Conservation (phyloP, 768 basidiomycete species). For the Mycena filopes region DNA sequence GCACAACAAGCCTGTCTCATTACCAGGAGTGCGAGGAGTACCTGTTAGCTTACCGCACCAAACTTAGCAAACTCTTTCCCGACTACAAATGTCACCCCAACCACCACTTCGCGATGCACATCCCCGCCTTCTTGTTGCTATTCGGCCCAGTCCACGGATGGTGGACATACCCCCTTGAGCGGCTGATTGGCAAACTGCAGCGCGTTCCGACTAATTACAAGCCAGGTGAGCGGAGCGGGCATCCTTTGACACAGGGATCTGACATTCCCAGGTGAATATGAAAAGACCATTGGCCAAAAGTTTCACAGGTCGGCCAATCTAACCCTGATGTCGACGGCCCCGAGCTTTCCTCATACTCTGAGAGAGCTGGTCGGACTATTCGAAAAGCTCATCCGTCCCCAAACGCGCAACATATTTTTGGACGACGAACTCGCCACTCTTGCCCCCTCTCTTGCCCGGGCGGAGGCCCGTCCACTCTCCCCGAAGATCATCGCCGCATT, state of each 20-base stretch:
- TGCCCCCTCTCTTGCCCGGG: neutral
- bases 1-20: conserved; percentile 26
- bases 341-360: neutral
- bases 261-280: neutral
- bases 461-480: neutral
- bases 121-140: conserved; percentile 35
- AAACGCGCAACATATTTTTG: neutral
- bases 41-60: conserved; percentile 29
- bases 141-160: conserved; percentile 48
- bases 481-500: neutral
- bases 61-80: conserved; percentile 34
- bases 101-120: conserved; percentile 47
- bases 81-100: conserved; percentile 37
- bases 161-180: conserved; percentile 48
- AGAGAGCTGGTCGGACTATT: neutral
- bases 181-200: conserved; percentile 40
- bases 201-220: conserved; percentile 33
- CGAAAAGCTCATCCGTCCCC: neutral
- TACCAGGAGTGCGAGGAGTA: neutral
- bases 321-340: neutral
- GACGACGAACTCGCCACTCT: neutral
- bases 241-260: too few species aligned
- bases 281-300: neutral
- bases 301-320: neutral
- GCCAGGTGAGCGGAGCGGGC: too few species aligned